Base-by-base conservation (phyloP, 257 asterid species). In the Solanum ossicruentum region DNA sequence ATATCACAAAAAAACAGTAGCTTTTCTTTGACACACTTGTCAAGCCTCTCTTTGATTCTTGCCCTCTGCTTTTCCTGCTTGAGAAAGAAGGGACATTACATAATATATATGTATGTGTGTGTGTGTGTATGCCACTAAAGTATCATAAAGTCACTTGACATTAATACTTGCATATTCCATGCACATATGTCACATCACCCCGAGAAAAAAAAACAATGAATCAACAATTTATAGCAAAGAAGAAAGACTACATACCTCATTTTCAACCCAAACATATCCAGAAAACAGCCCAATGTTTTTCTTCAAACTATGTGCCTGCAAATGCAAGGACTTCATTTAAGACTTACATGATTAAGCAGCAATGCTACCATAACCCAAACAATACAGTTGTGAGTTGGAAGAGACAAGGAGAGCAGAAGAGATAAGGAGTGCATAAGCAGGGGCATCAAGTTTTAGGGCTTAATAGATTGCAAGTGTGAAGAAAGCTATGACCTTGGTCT, bases 211-310 rank as follows among this genome's bases (percentile, higher is more conserved):
- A 51, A 75, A n/a, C 41, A 12, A 75, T 10, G 82, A 49, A 49
- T 75, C 60, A 67, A 28, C 58, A 21, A 73, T 61, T 75, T 20
- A 2, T 52, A 81, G 49, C 61, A 41, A 69, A 56, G 61, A 63
- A 78, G 56, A 78, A 45, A 28, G 45, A 28, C 49, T 69, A n/a
- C 71, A 18, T 84, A 95, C 99, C 98, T 95, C 98, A 89, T 91
- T 90, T 89, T 94, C 95, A 86, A 69, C 87, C 99, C 99, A 95
- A 54, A 90, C 93, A 90, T 90, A 94, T 84, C 99, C 99, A 88
- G 98, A 96, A 91, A 96, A 96, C 92, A 89, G 93, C 87, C 99
- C 97, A 21, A 96, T 84, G 84, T 96, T 92, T 92, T 88, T 93
- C 94, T 96, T 96, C 92, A 96, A 65, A 39, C 72, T 83, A 23